Evolutionary conservation across 78 protist species (phyloP), one percentile per base, ranked within the genome.

Genomic region (Bodo saltans): DNA sequence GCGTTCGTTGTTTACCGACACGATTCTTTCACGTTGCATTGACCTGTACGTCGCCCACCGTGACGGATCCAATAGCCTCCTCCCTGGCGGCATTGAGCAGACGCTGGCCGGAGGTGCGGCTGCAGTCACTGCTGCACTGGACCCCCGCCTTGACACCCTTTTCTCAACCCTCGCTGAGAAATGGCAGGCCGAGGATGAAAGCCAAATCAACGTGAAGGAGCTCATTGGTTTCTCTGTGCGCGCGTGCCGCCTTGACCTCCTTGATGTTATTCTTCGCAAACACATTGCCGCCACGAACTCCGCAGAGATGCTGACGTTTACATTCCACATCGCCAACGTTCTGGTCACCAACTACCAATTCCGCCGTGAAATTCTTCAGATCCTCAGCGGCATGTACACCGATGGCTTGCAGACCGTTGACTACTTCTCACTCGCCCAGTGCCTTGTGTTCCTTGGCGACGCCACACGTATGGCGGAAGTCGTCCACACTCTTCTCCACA

Each of bases 151-250:
- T 83, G 74, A 89, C 84, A 12, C 26, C 27, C 0, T 23, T 0
- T 76, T 76, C 40, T 60, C 40, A 21, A 21, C 37, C 33, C 75
- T 94, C 53, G 93, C 93, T 1, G 88, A 94, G 73, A 82, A 91
- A 39, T 91, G 96, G 95, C 89, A 86, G 41, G 84, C 60, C 32
- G 41, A 68, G 34, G 92, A 95, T 86, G 68, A 78, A n/a, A 40
- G 40, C 0, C 21, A 21, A 17, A 69, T 21, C 3, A 42, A 85
- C 33, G 3, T 79, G 39, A 0, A 23, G 42, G 76, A 91, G 87
- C 91, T 88, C 60, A 40, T 95, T 30, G 98, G 99, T 34, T 72
- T 97, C 35, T 98, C 98, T 1, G 69, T 98, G 37, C 98, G 96
- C 82, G 30, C 95, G 8, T 87, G 86, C 27, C 89, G 99, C 42